Evolutionary conservation across 345 rosid species (phyloP), one percentile per base, ranked within the genome.

Genomic region (Mercurialis annua): DNA sequence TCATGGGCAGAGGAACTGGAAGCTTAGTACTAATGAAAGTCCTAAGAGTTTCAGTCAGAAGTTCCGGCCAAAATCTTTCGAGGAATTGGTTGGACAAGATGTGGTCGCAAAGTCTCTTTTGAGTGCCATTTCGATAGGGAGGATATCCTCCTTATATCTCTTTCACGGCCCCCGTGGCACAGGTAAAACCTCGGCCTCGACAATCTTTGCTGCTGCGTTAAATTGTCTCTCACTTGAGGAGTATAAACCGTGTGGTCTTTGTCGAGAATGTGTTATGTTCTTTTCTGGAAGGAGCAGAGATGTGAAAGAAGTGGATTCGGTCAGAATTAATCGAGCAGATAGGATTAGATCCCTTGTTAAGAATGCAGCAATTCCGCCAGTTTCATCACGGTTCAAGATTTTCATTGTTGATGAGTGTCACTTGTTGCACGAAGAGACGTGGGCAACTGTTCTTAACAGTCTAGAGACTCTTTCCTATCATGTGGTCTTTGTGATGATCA

Each of bases 121-220:
- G 75, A 78, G 84, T 82, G 93, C 95, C 58, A 75, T 94, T 59
- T 79, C 88, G 48, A 86, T 81, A 64, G 95, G 90, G 50, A 86
- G 86, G 79, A 74, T 91, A 72, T 58, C 97, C 59, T 84, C 96
- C 30, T 54, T 87, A 9, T 87, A 94, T 73, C 90, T 94, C 27
- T 91, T 94, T 64, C 88, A 91, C 30, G 99, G 99, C 46, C 96
- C 96, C 71, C 97, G 90, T 46, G 99, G 97, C 27, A 85, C 96
- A 0, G 99, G 99, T 46, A 91, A 94, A 82, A 94, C 96, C 9
- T 89, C 90, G 43, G 89, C 99, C 10, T 83, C 97, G 12, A 85
- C 85, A 79, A 84, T 94, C 59, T 91, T 91, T 77, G 93, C 97
- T 67, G 90, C 95, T 77, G 97, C 97, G 21, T 78, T 94, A 50